phyloP scores from a whole-genome alignment of 2,329 filamentous ascomycete species.

The Bipolaris victoriae region DNA sequence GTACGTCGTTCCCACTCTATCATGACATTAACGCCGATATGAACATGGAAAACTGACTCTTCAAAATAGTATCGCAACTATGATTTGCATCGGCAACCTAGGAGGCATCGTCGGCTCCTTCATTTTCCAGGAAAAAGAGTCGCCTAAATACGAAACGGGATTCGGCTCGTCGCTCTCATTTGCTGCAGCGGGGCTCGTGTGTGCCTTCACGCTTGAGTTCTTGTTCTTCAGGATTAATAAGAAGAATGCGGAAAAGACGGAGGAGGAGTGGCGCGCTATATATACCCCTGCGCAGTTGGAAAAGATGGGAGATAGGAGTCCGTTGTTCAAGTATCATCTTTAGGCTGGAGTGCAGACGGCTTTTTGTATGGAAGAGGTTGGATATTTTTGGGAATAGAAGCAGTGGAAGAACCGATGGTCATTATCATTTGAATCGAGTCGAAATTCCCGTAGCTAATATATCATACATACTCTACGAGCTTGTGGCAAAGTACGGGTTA shows the following conservation, averaged over 20 bases:
- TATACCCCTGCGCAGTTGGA: slow-evolving; percentile 47
- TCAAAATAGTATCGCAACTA: slow-evolving; percentile 35
- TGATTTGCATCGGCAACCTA: slow-evolving; percentile 34
- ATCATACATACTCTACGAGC: too few species aligned
- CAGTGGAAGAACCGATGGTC: too few species aligned
- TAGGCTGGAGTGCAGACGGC: not conserved
- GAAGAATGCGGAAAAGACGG: slow-evolving; percentile 39
- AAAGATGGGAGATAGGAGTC: slow-evolving; percentile 48
- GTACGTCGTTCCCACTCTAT: slow-evolving; percentile 31
- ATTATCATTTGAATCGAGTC: too few species aligned
- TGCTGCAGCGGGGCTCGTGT: slow-evolving; percentile 26
- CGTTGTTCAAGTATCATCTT: slow-evolving; percentile 47
- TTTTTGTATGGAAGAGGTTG: too few species aligned
- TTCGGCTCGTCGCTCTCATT: slow-evolving; percentile 41
- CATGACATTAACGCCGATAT: too few species aligned
- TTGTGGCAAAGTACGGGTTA: too few species aligned
- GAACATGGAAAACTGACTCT: slow-evolving; percentile 13
- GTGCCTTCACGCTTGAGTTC: not conserved
- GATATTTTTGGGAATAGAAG: too few species aligned
- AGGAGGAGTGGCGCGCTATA: slow-evolving; percentile 42
- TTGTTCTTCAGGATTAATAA: slow-evolving; percentile 45
- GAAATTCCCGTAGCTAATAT: too few species aligned
- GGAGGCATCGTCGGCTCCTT: slow-evolving; percentile 39
- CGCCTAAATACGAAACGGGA: slow-evolving; percentile 42
- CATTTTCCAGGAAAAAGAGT: slow-evolving; percentile 43